Evolutionary conservation across 2,329 filamentous ascomycete genomes (phyloP).

Genomic region (Phaeophleospora eucalypticola): DNA sequence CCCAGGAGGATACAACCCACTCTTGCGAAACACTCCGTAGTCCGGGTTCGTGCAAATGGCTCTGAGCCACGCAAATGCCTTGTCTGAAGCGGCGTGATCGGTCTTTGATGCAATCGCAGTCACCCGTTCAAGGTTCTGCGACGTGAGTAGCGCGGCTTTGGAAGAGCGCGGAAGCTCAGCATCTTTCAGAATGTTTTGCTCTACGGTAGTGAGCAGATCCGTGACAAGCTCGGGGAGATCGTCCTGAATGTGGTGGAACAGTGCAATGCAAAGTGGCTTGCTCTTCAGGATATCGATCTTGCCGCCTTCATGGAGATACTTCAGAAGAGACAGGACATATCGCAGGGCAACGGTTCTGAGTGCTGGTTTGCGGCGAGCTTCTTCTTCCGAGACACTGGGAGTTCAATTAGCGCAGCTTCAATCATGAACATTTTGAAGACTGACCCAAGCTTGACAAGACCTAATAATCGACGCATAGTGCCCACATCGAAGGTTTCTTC

Average conservation of each 20-base stretch:
- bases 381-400: conserved; percentile 47
- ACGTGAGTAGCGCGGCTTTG: conserved; percentile 53
- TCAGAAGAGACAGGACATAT: conserved; percentile 75
- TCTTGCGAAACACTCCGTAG: conserved; percentile 70
- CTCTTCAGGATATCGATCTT: conserved; percentile 82
- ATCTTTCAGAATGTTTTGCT: conserved; percentile 69
- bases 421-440: conserved; percentile 6
- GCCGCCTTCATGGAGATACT: conserved; percentile 69
- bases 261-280: conserved; percentile 60
- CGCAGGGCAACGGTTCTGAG: conserved; percentile 77
- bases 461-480: conserved; percentile 74
- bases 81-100: conserved; percentile 57
- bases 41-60: conserved; percentile 68
- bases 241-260: conserved; percentile 72
- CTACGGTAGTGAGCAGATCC: conserved; percentile 70
- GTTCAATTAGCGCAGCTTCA: too few species aligned
- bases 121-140: conserved; percentile 37
- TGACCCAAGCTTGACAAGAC: conserved; percentile 56
- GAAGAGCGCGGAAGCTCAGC: conserved; percentile 65
- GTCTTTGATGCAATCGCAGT: conserved; percentile 54
- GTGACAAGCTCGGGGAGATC: conserved; percentile 72
- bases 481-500: conserved; percentile 69
- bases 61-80: conserved; percentile 71
- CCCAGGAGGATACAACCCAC: conserved; percentile 78
- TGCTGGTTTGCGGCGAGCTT: conserved; percentile 63